Evolutionary conservation across 1,284 basidiomycete genomes (phyloP), one percentile per base, ranked within the genome.

Genomic region (Entoloma clypeatum): DNA sequence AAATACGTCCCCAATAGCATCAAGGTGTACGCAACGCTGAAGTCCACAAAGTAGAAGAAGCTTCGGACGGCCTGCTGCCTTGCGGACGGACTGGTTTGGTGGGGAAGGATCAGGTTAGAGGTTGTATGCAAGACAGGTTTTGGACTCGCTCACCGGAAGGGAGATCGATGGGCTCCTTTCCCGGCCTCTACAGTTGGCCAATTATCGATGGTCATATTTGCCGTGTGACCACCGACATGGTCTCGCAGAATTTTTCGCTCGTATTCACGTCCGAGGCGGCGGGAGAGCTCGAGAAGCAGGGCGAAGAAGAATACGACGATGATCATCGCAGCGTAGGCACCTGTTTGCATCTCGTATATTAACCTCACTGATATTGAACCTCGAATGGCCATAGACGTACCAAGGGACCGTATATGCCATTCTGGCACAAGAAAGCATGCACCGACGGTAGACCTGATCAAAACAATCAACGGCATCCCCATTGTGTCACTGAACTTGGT

Each of bases 1-100:
- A 25, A 40, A 19, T 40, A 40, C 38, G 33, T 40, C 27, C 29
- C 38, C 22, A 40, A 13, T 17, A 40, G 18, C 38, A 40, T 40
- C 16, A 40, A 31, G 7, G 33, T 40, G n/a, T 40, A 40, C 16
- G 29, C 38, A 11, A 31, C 22, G 11, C 38, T 40, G 29, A 40
- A 40, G 11, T 40, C 29, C 3, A 40, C 38, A n/a, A 25, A 40
- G 10, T 40, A 33, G 26, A 40, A 40, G 3, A 30, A 16, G 17
- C 38, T 40, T 2, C 38, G 29, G 2, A 40, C 13, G 4, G 30
- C 22, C 23, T 40, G 38, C 13, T 40, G 38, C n/a, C n/a, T n/a
- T n/a, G 2, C 29, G 22, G 8, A 40, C 9, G 2, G 38, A 7
- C 29, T 29, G 38, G 7, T 31, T 40, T n/a, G n/a, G n/a, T n/a